Evolutionary conservation across 805 yeast genomes (phyloP), one percentile per base, ranked within the genome.

Genomic region (Schwanniomyces sp.): DNA sequence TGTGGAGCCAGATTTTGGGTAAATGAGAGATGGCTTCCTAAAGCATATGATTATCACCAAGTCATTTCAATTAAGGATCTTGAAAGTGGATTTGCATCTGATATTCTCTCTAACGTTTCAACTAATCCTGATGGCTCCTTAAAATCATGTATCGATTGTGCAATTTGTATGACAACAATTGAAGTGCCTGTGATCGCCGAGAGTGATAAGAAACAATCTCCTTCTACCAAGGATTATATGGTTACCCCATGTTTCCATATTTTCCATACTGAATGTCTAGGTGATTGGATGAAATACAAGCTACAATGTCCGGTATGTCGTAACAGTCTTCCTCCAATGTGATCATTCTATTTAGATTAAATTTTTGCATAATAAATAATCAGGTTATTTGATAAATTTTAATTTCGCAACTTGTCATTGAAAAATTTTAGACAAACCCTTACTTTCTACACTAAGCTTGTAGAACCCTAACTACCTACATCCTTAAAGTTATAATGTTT

Each of bases 281-380:
- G 88, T 61, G 82, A 79, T 52, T 92, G 97, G 97, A 90, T 92
- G 97, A 81, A 84, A 63, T 87, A 89, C 62, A 88, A 91, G 58
- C 67, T 92, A 43, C 96, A 91, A 59, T 92, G 98, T 67, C 98
- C 98, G 0, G 91, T 91, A 6, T 92, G 98, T 67, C 78, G 97
- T 58, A 81, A 82, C 47, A 79, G 89, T 18, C 69, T 92, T 36
- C 97, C 97, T 2, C 96, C 97, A 1, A 70, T 87, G 45, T 89
- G 48, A 21, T 37, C 4, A 7, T 7, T 14, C 21, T 14, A 18
- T 32, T 14, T 32, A 32, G 21, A 32, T 16, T 32, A 32, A 17
- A 32, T 32, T 9, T 5, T 16, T 32, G 18, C 36, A 32, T 30
- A 32, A 32, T 32, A 32, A 6, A 32, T 16, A 32, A 4, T 14